A percentile compares a stretch with the other conserved stretches of the same genome.
These are phyloP conservation scores for Penicillium occitanis DNA, from an alignment of 2,329 filamentous ascomycete species.

Conservation along the genomic window DNA sequence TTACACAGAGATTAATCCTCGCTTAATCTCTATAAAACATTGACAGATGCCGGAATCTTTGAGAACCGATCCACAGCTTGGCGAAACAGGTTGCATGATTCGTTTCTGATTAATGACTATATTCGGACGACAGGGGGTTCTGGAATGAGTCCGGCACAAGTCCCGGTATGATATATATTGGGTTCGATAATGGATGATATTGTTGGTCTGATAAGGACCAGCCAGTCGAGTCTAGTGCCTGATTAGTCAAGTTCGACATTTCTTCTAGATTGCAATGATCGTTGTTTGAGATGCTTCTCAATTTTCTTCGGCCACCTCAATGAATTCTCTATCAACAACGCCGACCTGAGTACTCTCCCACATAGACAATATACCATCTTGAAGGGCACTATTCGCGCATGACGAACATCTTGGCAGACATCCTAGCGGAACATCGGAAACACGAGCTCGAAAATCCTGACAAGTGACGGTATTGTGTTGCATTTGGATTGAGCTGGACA, in stretches of 20 bases:
- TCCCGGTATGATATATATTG: not conserved
- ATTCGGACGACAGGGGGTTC: not conserved
- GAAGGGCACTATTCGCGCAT: not conserved
- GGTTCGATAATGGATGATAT: not conserved
- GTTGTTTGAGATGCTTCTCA: not conserved
- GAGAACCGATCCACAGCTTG: not conserved
- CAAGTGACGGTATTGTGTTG: not conserved
- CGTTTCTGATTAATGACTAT: not conserved
- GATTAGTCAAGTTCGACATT: not conserved
- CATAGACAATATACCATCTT: not conserved
- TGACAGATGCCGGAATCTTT: too few relatives aligned
- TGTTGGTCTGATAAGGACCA: not conserved
- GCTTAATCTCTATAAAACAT: not conserved
- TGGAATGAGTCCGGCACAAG: not conserved
- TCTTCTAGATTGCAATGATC: not conserved
- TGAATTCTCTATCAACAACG: too few relatives aligned
- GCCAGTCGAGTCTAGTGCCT: not conserved
- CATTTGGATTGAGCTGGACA: not conserved
- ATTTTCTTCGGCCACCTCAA: not conserved
- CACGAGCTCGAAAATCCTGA: not conserved
- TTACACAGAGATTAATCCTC: not conserved
- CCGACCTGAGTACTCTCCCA: not conserved
- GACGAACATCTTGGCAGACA: not conserved
- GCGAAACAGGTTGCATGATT: not conserved
- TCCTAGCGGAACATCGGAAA: slow-evolving; percentile 6